Conservation (phyloP, 352 stramenopile genomes). For the Globisporangium parvum region DNA sequence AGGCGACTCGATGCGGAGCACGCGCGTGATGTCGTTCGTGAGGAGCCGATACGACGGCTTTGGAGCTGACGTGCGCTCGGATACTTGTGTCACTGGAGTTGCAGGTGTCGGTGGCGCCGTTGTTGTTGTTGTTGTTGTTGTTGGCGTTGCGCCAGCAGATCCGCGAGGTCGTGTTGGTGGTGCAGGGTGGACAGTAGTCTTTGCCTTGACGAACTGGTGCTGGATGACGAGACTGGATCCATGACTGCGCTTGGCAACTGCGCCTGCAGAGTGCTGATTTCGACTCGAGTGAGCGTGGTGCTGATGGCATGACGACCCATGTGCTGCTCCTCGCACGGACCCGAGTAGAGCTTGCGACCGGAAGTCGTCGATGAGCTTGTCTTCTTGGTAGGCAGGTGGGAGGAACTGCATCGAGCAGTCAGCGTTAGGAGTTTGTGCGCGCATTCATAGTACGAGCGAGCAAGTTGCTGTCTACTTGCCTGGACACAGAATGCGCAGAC, state of each 20-base stretch:
- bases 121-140: too few relatives aligned
- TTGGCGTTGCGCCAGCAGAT: too few relatives aligned
- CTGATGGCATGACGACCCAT: constrained; percentile 1
- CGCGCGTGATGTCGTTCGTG: constrained; percentile 40
- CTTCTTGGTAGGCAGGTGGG: constrained; percentile 35
- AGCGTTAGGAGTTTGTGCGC: background rate
- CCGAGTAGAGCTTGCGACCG: constrained; percentile 19
- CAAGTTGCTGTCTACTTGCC: constrained; percentile 2
- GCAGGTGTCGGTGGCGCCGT: background rate
- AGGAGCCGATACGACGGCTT: constrained; percentile 38
- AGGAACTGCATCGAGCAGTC: constrained; percentile 27
- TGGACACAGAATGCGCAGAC: constrained; percentile 44
- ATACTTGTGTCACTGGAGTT: background rate
- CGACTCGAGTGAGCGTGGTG: constrained; percentile 7
- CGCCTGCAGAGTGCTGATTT: constrained; percentile 7
- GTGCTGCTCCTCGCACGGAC: too few relatives aligned
- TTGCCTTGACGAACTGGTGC: constrained; percentile 30
- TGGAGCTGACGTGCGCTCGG: background rate
- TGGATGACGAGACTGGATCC: constrained; percentile 54
- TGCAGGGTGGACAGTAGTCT: background rate
- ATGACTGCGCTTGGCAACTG: constrained; percentile 6
- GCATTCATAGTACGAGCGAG: background rate
- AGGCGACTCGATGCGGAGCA: constrained; percentile 45
- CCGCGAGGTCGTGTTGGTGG: too few relatives aligned
- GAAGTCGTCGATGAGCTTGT: constrained; percentile 27